Evolutionary conservation across 305 asterid genomes (phyloP), one percentile per base, ranked within the genome.

Genomic region (Fraxinus velutina): DNA sequence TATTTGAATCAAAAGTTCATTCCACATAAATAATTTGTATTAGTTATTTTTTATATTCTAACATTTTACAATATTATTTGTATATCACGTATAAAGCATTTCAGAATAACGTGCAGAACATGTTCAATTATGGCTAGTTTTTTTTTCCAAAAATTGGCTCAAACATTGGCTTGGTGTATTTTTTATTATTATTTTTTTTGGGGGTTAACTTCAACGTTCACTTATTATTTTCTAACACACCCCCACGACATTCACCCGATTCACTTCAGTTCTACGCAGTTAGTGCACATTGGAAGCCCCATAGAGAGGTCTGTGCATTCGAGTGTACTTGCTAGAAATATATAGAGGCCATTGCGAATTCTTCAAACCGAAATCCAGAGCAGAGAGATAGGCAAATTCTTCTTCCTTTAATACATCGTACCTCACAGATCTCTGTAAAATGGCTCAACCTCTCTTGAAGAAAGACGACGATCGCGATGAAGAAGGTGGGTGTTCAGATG

Each of bases 391-490:
- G 78, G 83, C 73, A 22, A 79, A 77, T 85, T 81, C 81, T 64
- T 74, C 87, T 72, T 62, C 22, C 64, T 1, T 57, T 12, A n/a
- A 8, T 66, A 21, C 77, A 50, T 22, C 37, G 30, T 1, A 21
- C 81, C 73, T 66, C 19, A 10, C 73, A 84, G 85, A 88, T 88
- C 85, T 85, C 86, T 57, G 85, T 52, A 47, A 64, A 86, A 94
- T 94, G 98, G 98, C 98, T 81, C 95, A 91, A 84, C 95, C 97
- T 57, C 85, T 90, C 13, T 91, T 93, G 86, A 94, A 94, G 91
- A 94, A 94, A 89, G 98, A 94, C 84, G 98, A 94, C 62, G 98
- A 94, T 92, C 98, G 95, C 85, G 98, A 94, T 52, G 97, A 94
- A 70, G 98, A 94, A 88, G 90, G 98, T 92, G 91, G 82, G 30